Conservation (phyloP, 1,139 yeast species). For the Protomyces inundatus region DNA sequence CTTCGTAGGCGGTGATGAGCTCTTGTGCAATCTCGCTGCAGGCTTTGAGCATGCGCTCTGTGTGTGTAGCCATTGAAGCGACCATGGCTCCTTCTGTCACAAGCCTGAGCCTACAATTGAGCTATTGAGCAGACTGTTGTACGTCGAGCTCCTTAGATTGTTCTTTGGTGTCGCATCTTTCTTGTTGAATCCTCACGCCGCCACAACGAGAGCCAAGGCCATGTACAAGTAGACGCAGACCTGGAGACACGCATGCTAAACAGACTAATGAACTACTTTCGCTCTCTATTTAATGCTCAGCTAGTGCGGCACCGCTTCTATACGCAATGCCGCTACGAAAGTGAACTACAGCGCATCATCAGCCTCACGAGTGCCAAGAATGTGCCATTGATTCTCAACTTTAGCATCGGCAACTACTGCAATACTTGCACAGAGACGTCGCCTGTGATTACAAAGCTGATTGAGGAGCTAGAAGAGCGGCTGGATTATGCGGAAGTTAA, state of each 20-base stretch:
- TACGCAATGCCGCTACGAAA: constrained; percentile 14
- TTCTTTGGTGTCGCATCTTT: background rate
- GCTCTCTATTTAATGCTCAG: constrained; percentile 7
- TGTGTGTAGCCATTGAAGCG: constrained; percentile 2
- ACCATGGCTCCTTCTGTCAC: background rate
- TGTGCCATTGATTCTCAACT: constrained; percentile 22
- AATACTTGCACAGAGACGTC: constrained; percentile 5
- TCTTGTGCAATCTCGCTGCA: constrained; percentile 30
- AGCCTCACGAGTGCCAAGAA: constrained; percentile 12
- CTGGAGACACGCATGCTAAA: too few species aligned
- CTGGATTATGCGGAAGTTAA: constrained; percentile 23
- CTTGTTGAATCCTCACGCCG: background rate
- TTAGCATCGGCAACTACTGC: constrained; percentile 16
- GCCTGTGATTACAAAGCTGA: constrained; percentile 9
- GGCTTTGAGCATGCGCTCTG: constrained; percentile 27
- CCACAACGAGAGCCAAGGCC: background rate
- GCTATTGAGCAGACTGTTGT: too few species aligned
- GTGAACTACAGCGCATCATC: constrained; percentile 12
- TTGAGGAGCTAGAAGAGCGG: constrained; percentile 10
- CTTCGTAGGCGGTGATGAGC: constrained; percentile 27
- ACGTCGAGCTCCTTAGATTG: too few species aligned
- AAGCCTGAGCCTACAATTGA: too few species aligned
- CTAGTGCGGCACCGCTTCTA: constrained; percentile 16
- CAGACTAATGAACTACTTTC: constrained; percentile 11
- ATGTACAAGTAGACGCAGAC: too few species aligned